These are phyloP conservation scores for Botrytis porri DNA, from an alignment of 2,329 filamentous ascomycete species.

Conservation along the genomic window DNA sequence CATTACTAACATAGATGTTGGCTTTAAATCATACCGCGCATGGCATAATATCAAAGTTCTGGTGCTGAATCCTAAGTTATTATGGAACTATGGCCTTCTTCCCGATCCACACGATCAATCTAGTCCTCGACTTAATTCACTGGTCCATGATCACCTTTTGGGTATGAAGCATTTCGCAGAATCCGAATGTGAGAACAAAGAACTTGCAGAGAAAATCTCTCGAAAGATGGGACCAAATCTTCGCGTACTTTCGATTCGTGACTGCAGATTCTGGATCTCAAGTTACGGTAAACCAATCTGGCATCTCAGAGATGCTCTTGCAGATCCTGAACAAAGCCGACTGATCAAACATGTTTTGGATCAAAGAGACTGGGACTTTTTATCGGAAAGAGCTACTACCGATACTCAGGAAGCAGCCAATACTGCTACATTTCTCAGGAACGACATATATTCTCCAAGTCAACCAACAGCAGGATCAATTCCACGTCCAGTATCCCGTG, in stretches of 20 bases:
- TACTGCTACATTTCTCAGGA: conserved; percentile 19
- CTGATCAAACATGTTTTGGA: conserved; percentile 12
- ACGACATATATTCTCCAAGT: conserved; percentile 16
- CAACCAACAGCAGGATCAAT: background rate
- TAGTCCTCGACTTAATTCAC: conserved; percentile 13
- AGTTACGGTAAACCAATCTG: conserved; percentile 14
- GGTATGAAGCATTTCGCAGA: conserved; percentile 20
- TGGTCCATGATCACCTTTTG: conserved; percentile 7
- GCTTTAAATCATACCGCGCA: conserved; percentile 21
- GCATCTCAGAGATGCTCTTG: conserved; percentile 19
- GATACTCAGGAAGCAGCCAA: conserved; percentile 22
- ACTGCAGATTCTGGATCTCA: conserved; percentile 21
- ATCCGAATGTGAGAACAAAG: conserved; percentile 15
- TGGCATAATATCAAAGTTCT: conserved; percentile 21
- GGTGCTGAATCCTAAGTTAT: conserved; percentile 12
- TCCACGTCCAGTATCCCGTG: background rate
- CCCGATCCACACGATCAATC: conserved; percentile 15
- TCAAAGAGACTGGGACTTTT: conserved; percentile 18
- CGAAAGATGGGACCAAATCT: conserved; percentile 19
- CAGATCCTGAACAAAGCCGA: conserved; percentile 18
- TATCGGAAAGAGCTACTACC: conserved; percentile 16
- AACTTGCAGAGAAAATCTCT: conserved; percentile 18
- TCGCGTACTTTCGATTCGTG: conserved; percentile 16
- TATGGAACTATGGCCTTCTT: conserved; percentile 20
- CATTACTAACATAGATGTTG: conserved; percentile 17